These are phyloP conservation scores for Cyberlindnera galapagoensis DNA, from an alignment of 805 yeast species.

Conservation along the genomic window DNA sequence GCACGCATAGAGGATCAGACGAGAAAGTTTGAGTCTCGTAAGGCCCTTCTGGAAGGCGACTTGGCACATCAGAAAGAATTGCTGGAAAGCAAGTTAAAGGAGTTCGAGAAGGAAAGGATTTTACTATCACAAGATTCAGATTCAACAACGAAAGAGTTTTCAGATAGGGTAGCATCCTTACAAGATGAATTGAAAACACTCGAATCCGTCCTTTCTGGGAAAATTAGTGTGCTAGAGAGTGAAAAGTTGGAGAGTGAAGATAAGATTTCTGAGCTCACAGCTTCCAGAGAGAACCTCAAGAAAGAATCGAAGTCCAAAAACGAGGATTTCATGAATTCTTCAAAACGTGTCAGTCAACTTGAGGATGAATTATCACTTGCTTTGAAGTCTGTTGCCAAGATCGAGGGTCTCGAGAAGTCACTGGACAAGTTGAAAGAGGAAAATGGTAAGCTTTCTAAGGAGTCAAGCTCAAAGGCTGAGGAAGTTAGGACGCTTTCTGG, in stretches of 20 bases:
- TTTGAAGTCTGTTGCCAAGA: no score
- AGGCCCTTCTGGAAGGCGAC: constrained; percentile 25
- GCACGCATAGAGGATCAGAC: constrained; percentile 19
- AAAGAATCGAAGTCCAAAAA: constrained; percentile 5
- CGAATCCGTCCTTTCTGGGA: constrained; percentile 7
- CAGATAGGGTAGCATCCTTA: constrained; percentile 36
- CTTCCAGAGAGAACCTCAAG: constrained; percentile 4
- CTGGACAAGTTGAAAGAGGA: background rate
- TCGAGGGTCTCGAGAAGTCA: constrained; percentile 4
- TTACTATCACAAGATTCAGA: constrained; percentile 44
- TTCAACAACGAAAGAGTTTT: constrained; percentile 41
- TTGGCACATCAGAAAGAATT: constrained; percentile 27
- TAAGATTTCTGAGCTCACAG: constrained; percentile 10
- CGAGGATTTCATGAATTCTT: no score
- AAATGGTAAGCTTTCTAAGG: no score
- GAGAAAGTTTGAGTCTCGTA: constrained; percentile 13
- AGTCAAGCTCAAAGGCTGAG: no score
- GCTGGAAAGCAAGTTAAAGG: constrained; percentile 32
- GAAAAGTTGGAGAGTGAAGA: constrained; percentile 13
- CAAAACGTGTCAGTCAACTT: no score
- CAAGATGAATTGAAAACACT: constrained; percentile 28
- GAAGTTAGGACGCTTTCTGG: no score
- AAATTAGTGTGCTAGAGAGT: constrained; percentile 8
- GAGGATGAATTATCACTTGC: no score
- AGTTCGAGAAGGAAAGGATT: constrained; percentile 45